A percentile compares a stretch with the other conserved stretches of the same genome.
Evolutionary conservation across 352 stramenopile genomes (phyloP).

Genomic region (Globisporangium alternatum): DNA sequence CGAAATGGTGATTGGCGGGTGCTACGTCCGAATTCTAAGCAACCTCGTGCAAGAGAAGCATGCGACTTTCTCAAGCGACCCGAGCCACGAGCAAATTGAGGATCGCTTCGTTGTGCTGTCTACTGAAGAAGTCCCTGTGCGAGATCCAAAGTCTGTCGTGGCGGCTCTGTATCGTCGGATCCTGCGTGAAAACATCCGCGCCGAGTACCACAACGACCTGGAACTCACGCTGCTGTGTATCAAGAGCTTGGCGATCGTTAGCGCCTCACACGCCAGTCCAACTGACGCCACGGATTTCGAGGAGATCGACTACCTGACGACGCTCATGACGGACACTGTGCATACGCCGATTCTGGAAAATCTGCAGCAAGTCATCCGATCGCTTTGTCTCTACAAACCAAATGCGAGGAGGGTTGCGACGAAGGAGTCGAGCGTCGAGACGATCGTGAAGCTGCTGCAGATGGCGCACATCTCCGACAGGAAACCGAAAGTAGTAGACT

Average conservation of each 20-base stretch:
- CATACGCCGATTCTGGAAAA: slow-evolving; percentile 54
- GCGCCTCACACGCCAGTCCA: slow-evolving; percentile 39
- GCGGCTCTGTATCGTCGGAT: slow-evolving; percentile 68
- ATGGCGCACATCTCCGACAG: slow-evolving; percentile 51
- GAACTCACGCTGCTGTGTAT: slow-evolving; percentile 60
- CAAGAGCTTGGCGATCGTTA: slow-evolving; percentile 61
- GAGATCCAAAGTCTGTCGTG: slow-evolving; percentile 51
- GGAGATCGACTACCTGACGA: slow-evolving; percentile 65
- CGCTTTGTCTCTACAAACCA: slow-evolving; percentile 39
- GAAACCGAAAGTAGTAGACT: slow-evolving; percentile 16
- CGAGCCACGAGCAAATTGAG: slow-evolving; percentile 22
- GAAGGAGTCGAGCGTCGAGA: slow-evolving; percentile 35
- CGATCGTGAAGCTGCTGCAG: slow-evolving; percentile 61
- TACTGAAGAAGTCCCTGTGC: slow-evolving; percentile 51
- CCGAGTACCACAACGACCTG: slow-evolving; percentile 64
- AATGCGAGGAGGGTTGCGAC: slow-evolving; percentile 60
- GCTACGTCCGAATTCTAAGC: slow-evolving; percentile 84
- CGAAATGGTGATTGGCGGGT: slow-evolving; percentile 87
- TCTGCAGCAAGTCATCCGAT: slow-evolving; percentile 53
- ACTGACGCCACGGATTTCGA: slow-evolving; percentile 50
- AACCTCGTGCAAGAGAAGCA: slow-evolving; percentile 39
- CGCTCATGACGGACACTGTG: slow-evolving; percentile 61
- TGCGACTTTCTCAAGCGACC: slow-evolving; percentile 38
- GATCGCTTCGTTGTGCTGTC: slow-evolving; percentile 52
- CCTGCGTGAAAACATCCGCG: slow-evolving; percentile 70